phyloP scores from a whole-genome alignment of 305 asterid genomes.

The Ilex paraguariensis region DNA sequence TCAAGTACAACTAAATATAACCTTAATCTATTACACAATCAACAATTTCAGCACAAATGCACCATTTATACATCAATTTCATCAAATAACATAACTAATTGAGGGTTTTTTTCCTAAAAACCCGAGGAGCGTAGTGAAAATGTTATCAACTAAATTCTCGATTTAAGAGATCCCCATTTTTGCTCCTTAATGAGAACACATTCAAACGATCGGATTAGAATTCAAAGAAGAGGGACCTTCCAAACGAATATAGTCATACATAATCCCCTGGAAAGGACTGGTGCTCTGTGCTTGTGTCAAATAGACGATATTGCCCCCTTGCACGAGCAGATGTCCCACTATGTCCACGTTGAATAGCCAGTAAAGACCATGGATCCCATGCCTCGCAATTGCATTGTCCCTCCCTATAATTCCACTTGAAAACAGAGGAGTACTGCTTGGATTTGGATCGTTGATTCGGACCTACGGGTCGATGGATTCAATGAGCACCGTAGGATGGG shows the following conservation, averaged over 20 bases:
- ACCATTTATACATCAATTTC: too few species aligned
- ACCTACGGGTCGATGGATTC: slow-evolving; percentile 1
- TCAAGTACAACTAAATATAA: too few species aligned
- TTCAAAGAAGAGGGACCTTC: slow-evolving; percentile 12
- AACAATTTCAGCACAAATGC: too few species aligned
- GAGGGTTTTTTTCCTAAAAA: too few species aligned
- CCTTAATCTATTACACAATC: too few species aligned
- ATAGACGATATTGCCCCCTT: slow-evolving; percentile 13
- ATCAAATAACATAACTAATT: too few species aligned
- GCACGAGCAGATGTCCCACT: slow-evolving; percentile 13
- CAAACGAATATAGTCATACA: slow-evolving; percentile 26
- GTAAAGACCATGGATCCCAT: slow-evolving; percentile 24
- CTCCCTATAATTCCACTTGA: slow-evolving; percentile 22
- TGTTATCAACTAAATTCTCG: too few species aligned
- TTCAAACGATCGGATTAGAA: too few species aligned
- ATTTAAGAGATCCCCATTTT: too few species aligned
- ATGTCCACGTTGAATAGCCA: slow-evolving; percentile 22
- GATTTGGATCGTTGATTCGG: slow-evolving; percentile 13
- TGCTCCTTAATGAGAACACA: too few species aligned
- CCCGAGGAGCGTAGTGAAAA: too few species aligned
- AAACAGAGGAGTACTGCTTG: slow-evolving; percentile 11
- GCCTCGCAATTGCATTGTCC: slow-evolving; percentile 26
- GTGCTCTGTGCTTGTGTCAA: slow-evolving; percentile 20
- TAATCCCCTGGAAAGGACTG: slow-evolving; percentile 18
- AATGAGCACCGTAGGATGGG: too few species aligned